Conservation (phyloP, 2,329 filamentous ascomycete genomes). For the Curvularia hawaiiensis region DNA sequence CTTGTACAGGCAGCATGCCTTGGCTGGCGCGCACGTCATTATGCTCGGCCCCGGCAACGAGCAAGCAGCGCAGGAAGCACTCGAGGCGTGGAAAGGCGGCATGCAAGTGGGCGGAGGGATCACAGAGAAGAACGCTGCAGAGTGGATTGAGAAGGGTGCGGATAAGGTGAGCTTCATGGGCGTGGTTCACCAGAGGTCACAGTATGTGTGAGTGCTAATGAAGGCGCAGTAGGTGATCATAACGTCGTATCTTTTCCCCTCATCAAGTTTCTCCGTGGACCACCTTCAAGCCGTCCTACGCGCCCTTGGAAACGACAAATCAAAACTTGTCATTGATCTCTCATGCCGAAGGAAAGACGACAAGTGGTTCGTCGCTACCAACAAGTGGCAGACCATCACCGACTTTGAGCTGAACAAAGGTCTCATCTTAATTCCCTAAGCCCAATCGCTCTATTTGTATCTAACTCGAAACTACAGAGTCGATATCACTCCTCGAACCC, state of each 20-base stretch:
- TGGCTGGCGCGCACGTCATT: constrained; percentile 89
- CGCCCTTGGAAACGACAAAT: constrained; percentile 73
- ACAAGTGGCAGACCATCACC: constrained; percentile 98
- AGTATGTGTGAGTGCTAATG: background rate
- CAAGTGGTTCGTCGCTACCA: constrained; percentile 96
- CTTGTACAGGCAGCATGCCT: constrained; percentile 76
- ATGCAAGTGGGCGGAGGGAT: constrained; percentile 96
- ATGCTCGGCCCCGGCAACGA: constrained; percentile 93
- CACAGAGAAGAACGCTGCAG: constrained; percentile 77
- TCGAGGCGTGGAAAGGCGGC: constrained; percentile 76
- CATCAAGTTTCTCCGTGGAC: constrained; percentile 77
- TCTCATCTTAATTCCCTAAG: constrained; percentile 47
- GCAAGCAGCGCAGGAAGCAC: constrained; percentile 75
- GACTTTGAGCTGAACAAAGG: constrained; percentile 93
- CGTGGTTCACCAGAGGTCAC: background rate
- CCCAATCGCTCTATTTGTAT: background rate
- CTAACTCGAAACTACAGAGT: constrained; percentile 59
- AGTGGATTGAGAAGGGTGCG: constrained; percentile 88
- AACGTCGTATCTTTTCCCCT: constrained; percentile 92
- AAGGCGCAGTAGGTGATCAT: constrained; percentile 81
- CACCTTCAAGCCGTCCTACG: constrained; percentile 75
- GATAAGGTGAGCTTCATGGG: constrained; percentile 71
- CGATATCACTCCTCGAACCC: constrained; percentile 79
- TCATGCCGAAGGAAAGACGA: constrained; percentile 80
- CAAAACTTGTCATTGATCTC: constrained; percentile 90